Conservation (phyloP, 2,329 filamentous ascomycete species). For the Cordyceps sp. region DNA sequence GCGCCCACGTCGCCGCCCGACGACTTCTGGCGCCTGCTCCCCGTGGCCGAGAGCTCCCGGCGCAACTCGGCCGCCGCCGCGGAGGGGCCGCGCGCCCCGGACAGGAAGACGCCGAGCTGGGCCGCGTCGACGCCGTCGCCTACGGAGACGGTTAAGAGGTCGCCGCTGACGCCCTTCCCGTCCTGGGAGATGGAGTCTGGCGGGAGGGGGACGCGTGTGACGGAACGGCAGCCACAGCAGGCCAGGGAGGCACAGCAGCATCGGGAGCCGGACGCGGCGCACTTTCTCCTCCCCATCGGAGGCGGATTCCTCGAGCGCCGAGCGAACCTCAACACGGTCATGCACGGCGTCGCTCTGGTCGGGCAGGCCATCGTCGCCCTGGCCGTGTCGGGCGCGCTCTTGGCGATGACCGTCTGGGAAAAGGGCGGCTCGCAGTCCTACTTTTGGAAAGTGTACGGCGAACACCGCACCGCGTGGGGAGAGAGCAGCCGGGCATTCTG, state of each 20-base stretch:
- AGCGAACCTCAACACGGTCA: background rate
- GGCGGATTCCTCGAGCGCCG: background rate
- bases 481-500: too few relatives aligned
- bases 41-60: background rate
- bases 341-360: background rate
- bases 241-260: slow-evolving; percentile 1
- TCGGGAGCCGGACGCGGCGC: too few relatives aligned
- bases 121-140: background rate
- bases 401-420: background rate
- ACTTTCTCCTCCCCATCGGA: too few relatives aligned
- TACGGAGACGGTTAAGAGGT: slow-evolving; percentile 3
- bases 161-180: slow-evolving; percentile 12
- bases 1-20: background rate
- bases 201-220: background rate
- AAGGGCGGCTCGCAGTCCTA: background rate
- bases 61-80: background rate
- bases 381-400: background rate
- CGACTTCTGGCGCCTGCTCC: slow-evolving; percentile 2
- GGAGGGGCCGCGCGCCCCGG: background rate
- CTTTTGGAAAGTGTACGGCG: background rate
- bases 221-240: background rate
- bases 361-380: background rate
- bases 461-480: too few relatives aligned
- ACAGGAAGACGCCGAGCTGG: background rate
- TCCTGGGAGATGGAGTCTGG: slow-evolving; percentile 7